Evolutionary conservation across 768 basidiomycete species (phyloP).

Genomic region (Artomyces pyxidatus): DNA sequence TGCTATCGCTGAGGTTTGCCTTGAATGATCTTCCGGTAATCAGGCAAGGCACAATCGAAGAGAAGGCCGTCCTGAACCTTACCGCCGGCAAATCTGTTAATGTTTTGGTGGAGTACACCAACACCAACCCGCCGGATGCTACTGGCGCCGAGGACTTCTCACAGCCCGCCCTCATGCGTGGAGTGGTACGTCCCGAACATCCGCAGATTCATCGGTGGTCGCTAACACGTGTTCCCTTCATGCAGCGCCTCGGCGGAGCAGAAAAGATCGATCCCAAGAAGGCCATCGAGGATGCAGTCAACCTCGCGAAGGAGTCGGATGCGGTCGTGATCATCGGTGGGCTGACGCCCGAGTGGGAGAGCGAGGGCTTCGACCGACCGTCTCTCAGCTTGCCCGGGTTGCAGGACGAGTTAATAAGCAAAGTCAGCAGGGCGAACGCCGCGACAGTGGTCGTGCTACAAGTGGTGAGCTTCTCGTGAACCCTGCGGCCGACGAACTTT

Average conservation of each 20-base stretch:
- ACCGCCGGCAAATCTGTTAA: conserved; percentile 39
- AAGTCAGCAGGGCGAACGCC: conserved; percentile 45
- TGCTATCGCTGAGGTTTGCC: not conserved
- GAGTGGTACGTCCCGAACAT: conserved; percentile 38
- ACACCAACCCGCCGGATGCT: conserved; percentile 39
- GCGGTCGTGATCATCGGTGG: conserved; percentile 53
- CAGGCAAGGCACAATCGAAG: conserved; percentile 59
- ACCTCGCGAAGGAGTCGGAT: conserved; percentile 45
- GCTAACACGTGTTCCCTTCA: not conserved
- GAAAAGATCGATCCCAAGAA: conserved; percentile 50
- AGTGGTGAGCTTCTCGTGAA: conserved; percentile 43
- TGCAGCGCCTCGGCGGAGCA: conserved; percentile 60
- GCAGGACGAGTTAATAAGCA: conserved; percentile 50
- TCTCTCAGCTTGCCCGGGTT: conserved; percentile 49
- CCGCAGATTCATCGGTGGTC: not conserved
- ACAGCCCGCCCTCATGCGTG: conserved; percentile 63
- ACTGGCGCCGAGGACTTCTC: conserved; percentile 34
- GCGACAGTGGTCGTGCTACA: conserved; percentile 56
- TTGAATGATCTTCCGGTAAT: not conserved
- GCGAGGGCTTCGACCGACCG: conserved; percentile 66
- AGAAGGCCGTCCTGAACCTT: conserved; percentile 43
- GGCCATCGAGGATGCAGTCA: conserved; percentile 49
- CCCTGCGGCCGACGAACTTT: too few species aligned
- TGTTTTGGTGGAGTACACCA: conserved; percentile 58
- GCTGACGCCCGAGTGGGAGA: conserved; percentile 66